Percentiles rank a stretch among this genome's conserved stretches.
Evolutionary conservation across 2,329 filamentous ascomycete species (phyloP).

Genomic region (Trichoderma sp.): DNA sequence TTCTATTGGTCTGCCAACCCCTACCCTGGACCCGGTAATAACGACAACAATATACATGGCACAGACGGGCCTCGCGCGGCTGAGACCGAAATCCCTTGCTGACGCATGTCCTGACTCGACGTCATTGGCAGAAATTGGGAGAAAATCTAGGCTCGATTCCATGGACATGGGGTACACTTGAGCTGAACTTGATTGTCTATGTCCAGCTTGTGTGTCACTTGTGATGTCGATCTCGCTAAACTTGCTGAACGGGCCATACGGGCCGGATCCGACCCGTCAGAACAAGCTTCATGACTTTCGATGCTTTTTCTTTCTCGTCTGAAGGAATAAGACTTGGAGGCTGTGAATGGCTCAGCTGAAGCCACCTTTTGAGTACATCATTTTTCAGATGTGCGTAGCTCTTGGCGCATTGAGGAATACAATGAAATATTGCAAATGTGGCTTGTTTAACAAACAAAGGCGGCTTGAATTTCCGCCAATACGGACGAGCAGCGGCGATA

Average conservation of each 20-base stretch:
- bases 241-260: not conserved
- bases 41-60: constrained; percentile 1
- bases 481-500: not conserved
- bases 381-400: not conserved
- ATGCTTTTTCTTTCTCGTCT: not conserved
- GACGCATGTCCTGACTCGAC: not conserved
- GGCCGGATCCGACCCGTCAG: not conserved
- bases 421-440: not conserved
- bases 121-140: not conserved
- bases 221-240: not conserved
- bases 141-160: not conserved
- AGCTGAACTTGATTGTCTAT: not conserved
- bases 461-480: not conserved
- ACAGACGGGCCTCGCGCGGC: constrained; percentile 1
- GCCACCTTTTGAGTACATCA: not conserved
- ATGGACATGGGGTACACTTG: not conserved
- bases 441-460: not conserved
- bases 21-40: not conserved
- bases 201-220: not conserved
- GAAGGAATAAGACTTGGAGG: not conserved
- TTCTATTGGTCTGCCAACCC: not conserved
- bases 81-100: not conserved
- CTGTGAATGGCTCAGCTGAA: not conserved
- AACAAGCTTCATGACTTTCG: not conserved
- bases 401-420: not conserved